Evolutionary conservation across 179 eudicot genomes (phyloP), one percentile per base, ranked within the genome.

Genomic region (Sideroxylon spinosum): DNA sequence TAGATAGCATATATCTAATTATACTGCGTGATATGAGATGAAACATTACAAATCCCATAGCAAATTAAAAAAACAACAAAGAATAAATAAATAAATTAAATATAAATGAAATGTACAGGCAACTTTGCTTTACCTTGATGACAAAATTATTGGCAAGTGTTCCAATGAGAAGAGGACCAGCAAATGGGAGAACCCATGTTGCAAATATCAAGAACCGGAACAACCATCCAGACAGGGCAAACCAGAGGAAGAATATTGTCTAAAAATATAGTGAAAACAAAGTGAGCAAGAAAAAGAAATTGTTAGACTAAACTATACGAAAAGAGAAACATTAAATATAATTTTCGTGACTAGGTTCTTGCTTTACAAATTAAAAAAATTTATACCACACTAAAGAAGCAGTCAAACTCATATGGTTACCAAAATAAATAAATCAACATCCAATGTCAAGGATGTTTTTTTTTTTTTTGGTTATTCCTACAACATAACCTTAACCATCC

Each of bases 201-300:
- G 96, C 90, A 61, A 93, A 68, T 85, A 96, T 85, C 83, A 94
- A 80, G 76, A 91, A 52, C 50, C 97, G 91, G 81, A 96, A 92
- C 62, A 96, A 81, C 98, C 99, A 96, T 81, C 99, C 97, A 71
- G 99, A 96, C 59, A 96, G 81, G 46, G 96, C 96, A 88, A 95
- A 91, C 99, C 98, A 96, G 62, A 96, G 68, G 80, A 96, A 91
- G 86, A 94, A 91, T 85, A 92, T 80, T 50, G 98, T 92, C 99
- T 96, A 85, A 80, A 82, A 14, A 76, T 7, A 73, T 9, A 66
- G 11, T 55, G 0, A 55, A 48, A 19, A 16, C 3, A 64, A 74
- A 26, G 32, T 75, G 14, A 61, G 74, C 16, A 28, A 56, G 55
- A 26, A 78, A 9, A 26, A 78, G 4, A 71, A 23, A 44, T 8